Evolutionary conservation across 768 basidiomycete species (phyloP).

Genomic region (Lepiota subincarnata): DNA sequence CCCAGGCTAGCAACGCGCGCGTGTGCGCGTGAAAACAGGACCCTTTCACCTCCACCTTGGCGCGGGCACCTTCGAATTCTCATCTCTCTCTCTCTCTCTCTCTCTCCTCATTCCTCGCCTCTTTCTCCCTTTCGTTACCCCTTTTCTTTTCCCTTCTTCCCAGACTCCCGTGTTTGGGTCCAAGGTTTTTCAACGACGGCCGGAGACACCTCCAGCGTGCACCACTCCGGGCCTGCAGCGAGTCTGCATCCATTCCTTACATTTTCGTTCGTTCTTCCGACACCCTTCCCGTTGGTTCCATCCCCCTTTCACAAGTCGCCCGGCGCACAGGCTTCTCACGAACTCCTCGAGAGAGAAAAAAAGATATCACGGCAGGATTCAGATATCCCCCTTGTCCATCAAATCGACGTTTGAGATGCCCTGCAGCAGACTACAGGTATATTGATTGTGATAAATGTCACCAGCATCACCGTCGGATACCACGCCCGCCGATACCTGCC

Average conservation of each 20-base stretch:
- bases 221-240: slow-evolving; percentile 21
- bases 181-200: slow-evolving; percentile 5
- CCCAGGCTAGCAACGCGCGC: slow-evolving; percentile 6
- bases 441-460: slow-evolving; percentile 7
- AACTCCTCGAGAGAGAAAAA: no score
- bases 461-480: slow-evolving; percentile 31
- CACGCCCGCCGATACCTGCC: slow-evolving; percentile 43
- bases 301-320: slow-evolving; percentile 2
- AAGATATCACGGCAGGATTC: neutral
- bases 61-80: neutral
- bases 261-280: slow-evolving; percentile 11
- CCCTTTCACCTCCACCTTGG: neutral
- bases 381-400: slow-evolving; percentile 16
- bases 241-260: slow-evolving; percentile 29
- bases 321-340: neutral
- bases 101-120: neutral
- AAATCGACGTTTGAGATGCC: slow-evolving; percentile 10
- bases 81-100: neutral
- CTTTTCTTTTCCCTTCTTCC: neutral
- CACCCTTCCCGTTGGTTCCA: neutral
- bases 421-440: neutral
- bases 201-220: slow-evolving; percentile 17
- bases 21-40: neutral
- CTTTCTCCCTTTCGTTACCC: neutral
- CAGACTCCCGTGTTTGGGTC: neutral